Evolutionary conservation across 768 basidiomycete genomes (phyloP).

Genomic region (Cystofilobasidium macerans): DNA sequence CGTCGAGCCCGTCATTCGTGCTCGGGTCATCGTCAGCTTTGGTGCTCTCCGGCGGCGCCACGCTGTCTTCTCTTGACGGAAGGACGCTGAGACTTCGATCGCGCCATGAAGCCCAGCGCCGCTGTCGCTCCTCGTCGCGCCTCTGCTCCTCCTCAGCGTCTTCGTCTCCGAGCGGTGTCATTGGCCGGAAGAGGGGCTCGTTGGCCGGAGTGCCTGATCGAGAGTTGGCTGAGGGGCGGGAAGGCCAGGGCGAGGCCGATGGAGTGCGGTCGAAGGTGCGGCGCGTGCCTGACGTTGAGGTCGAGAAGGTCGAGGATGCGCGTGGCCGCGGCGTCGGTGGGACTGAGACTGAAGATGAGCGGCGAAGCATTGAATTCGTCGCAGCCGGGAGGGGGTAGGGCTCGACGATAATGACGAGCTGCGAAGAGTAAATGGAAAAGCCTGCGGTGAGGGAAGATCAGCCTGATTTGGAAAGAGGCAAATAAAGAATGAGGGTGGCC

Average conservation of each 20-base stretch:
- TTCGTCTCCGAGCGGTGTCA: conserved; percentile 1
- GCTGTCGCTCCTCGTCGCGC: background rate
- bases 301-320: background rate
- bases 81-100: conserved; percentile 5
- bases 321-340: background rate
- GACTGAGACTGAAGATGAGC: conserved; percentile 16
- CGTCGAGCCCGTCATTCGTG: no score
- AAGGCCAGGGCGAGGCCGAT: background rate
- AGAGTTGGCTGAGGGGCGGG: background rate
- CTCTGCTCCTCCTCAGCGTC: conserved; percentile 3
- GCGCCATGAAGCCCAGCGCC: conserved; percentile 10
- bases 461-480: background rate
- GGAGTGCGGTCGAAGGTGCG: background rate
- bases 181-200: conserved; percentile 10
- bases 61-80: background rate
- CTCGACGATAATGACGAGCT: conserved; percentile 20
- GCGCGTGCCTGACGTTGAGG: conserved; percentile 4
- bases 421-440: conserved; percentile 20
- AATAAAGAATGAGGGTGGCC: background rate
- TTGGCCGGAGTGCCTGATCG: background rate
- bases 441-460: conserved; percentile 5
- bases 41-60: background rate
- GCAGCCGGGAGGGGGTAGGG: conserved; percentile 9
- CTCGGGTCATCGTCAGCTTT: no score
- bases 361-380: conserved; percentile 6